phyloP scores from a whole-genome alignment of 2,329 filamentous ascomycete genomes.

The Aspergillus cejpii region DNA sequence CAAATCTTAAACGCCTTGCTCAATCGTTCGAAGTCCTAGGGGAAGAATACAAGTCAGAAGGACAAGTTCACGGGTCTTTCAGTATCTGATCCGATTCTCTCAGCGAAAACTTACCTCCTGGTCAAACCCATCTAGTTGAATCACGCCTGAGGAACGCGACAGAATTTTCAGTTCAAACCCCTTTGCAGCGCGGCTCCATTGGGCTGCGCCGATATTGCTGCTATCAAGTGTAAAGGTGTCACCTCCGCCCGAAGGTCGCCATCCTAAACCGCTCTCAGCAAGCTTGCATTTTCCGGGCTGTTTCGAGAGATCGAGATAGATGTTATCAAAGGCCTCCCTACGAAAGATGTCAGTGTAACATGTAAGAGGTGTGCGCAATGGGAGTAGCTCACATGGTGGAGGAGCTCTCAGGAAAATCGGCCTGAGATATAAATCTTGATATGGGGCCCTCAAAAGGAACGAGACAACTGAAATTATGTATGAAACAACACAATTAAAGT shows the following conservation, averaged over 20 bases:
- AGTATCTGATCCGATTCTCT: not conserved
- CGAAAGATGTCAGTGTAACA: constrained; percentile 8
- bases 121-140: constrained; percentile 91
- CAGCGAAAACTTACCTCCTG: constrained; percentile 55
- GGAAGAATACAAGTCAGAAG: not conserved
- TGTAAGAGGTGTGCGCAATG: not conserved
- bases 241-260: constrained; percentile 81
- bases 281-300: constrained; percentile 89
- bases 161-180: constrained; percentile 92
- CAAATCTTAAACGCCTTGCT: constrained; percentile 94
- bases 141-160: constrained; percentile 72
- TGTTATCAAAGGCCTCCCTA: constrained; percentile 93
- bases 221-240: constrained; percentile 91
- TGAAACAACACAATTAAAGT: not conserved
- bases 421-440: not conserved
- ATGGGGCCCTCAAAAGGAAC: not conserved
- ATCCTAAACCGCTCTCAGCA: constrained; percentile 87
- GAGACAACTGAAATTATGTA: not conserved
- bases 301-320: constrained; percentile 92
- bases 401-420: constrained; percentile 14
- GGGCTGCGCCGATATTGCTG: constrained; percentile 74
- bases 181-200: constrained; percentile 90
- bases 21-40: constrained; percentile 83
- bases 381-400: constrained; percentile 31
- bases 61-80: not conserved